These are phyloP conservation scores for Yarrowia bubula DNA, from an alignment of 805 yeast species.

Conservation along the genomic window DNA sequence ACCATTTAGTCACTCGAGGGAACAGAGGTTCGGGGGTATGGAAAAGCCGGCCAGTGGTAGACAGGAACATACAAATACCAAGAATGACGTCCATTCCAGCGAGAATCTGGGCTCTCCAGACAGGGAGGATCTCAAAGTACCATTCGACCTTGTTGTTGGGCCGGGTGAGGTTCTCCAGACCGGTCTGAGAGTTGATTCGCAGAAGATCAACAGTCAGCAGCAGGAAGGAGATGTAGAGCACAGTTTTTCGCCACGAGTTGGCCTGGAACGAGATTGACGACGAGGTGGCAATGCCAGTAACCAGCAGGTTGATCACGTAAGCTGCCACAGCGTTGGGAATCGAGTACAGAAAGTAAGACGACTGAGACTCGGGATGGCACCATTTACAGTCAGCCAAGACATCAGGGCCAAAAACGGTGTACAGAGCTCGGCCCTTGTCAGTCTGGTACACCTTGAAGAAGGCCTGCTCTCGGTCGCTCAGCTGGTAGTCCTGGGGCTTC, in stretches of 20 bases:
- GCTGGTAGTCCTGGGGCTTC: constrained; percentile 13
- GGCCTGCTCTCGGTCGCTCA: constrained; percentile 24
- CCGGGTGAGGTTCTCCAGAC: constrained; percentile 25
- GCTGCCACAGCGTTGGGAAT: constrained; percentile 30
- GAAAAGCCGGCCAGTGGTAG: constrained; percentile 30
- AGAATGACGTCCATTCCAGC: constrained; percentile 26
- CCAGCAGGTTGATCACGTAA: constrained; percentile 29
- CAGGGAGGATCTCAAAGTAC: constrained; percentile 31
- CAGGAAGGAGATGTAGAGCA: constrained; percentile 9
- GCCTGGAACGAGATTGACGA: constrained; percentile 26
- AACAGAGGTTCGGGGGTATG: constrained; percentile 28
- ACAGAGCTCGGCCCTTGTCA: constrained; percentile 29
- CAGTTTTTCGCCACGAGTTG: constrained; percentile 17
- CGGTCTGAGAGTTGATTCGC: constrained; percentile 20
- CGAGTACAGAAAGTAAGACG: constrained; percentile 29
- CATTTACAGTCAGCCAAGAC: constrained; percentile 32
- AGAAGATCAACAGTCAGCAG: constrained; percentile 14
- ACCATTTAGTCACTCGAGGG: constrained; percentile 16
- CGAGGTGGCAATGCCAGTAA: constrained; percentile 29
- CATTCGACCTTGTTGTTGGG: constrained; percentile 28
- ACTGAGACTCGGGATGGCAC: constrained; percentile 29
- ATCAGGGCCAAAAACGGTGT: constrained; percentile 33
- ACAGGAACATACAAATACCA: constrained; percentile 27
- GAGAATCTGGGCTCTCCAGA: constrained; percentile 27
- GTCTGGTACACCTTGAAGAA: constrained; percentile 28